Evolutionary conservation across 2,329 filamentous ascomycete genomes (phyloP).

Genomic region (Ploettnerulaceae sp.): DNA sequence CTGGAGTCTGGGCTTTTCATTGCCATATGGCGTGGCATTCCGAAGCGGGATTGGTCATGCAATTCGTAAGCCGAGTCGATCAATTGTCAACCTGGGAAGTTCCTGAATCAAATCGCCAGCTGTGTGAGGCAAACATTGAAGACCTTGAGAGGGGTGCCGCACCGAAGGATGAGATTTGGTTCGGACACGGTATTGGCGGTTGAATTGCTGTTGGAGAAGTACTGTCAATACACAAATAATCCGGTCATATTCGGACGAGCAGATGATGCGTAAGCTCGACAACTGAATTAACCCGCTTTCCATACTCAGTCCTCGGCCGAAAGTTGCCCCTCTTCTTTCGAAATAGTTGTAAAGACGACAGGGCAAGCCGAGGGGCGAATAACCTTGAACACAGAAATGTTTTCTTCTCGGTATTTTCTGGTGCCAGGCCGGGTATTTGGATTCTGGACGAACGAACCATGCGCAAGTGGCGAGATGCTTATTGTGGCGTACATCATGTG

Average conservation of each 20-base stretch:
- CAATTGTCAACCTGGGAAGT: slow-evolving; percentile 40
- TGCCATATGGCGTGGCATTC: slow-evolving; percentile 57
- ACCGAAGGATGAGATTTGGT: slow-evolving; percentile 46
- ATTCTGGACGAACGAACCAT: not conserved
- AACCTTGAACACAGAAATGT: not conserved
- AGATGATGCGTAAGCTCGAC: too few relatives aligned
- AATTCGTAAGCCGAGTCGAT: slow-evolving; percentile 48
- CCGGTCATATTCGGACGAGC: too few relatives aligned
- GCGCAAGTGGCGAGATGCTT: not conserved
- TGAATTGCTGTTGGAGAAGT: too few relatives aligned
- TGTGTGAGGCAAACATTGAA: slow-evolving; percentile 41
- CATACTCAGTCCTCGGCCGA: not conserved
- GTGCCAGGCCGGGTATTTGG: not conserved
- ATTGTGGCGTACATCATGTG: too few relatives aligned
- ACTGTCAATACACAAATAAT: too few relatives aligned
- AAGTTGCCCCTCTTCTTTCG: not conserved
- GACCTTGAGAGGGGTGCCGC: slow-evolving; percentile 45
- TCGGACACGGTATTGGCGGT: slow-evolving; percentile 31
- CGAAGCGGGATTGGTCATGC: slow-evolving; percentile 55
- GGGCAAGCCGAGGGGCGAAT: not conserved
- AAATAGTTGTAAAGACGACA: too few relatives aligned
- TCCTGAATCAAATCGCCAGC: slow-evolving; percentile 40
- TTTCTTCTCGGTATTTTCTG: not conserved
- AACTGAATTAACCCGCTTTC: not conserved
- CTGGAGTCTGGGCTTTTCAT: slow-evolving; percentile 54